Evolutionary conservation across 192 early-diverging fungal genomes (phyloP).

Genomic region (Martensiomyces pterosporus): DNA sequence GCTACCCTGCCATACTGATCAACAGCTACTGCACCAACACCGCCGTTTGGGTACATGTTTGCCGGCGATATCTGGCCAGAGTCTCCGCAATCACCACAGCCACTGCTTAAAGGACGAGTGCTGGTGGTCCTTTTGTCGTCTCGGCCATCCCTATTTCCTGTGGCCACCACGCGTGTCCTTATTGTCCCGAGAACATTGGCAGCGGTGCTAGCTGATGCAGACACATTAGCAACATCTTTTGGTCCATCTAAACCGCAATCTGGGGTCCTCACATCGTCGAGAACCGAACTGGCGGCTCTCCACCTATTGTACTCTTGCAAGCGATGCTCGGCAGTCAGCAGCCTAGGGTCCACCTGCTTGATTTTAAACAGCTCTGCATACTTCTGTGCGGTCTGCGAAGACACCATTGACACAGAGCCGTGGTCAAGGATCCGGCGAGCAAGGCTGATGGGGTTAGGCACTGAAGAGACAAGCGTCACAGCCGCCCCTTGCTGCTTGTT

Average conservation of each 20-base stretch:
- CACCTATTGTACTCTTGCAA: not conserved
- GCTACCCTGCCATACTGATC: not conserved
- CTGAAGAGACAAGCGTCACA: not conserved
- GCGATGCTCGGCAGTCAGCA: not conserved
- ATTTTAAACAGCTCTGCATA: not conserved
- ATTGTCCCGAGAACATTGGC: too few relatives aligned
- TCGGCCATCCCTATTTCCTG: too few relatives aligned
- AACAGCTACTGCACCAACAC: not conserved
- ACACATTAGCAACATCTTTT: too few relatives aligned
- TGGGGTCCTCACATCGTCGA: too few relatives aligned
- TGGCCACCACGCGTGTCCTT: too few relatives aligned
- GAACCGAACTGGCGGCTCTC: not conserved
- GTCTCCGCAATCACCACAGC: too few relatives aligned
- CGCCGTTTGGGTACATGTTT: not conserved
- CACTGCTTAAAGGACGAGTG: too few relatives aligned
- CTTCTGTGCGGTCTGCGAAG: not conserved
- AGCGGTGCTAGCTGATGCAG: too few relatives aligned
- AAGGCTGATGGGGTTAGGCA: not conserved
- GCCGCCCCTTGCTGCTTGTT: not conserved
- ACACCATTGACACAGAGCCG: not conserved
- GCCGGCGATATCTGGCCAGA: too few relatives aligned
- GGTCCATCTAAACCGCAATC: too few relatives aligned
- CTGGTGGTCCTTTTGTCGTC: too few relatives aligned
- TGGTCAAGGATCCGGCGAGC: not conserved
- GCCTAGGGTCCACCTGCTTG: not conserved